Evolutionary conservation across 225 moss, liverwort and hornwort species (phyloP), one percentile per base, ranked within the genome.

Genomic region (Neckera pumila): DNA sequence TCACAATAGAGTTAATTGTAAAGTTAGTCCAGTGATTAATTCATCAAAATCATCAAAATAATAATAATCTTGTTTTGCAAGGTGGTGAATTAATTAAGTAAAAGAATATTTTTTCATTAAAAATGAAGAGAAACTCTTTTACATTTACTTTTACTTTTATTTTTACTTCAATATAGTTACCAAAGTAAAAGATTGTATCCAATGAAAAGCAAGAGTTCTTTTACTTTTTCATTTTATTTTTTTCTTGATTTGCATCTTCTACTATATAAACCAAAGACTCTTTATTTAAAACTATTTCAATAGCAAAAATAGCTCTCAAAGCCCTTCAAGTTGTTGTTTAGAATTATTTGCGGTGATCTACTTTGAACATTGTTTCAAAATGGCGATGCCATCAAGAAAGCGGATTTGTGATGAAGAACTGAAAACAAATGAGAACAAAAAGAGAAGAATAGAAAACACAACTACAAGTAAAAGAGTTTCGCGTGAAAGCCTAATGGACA

Each of bases 391-490:
- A 53, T 34, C 30, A 18, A 53, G 2, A 22, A 76, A 76, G 34
- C 14, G 5, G 3, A 9, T 22, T 76, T 0, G 9, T n/a, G 25
- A 56, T 25, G n/a, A 56, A 25, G n/a, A 10, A n/a, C 1, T 0
- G 8, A 33, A 54, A 30, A 9, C 17, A 28, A 54, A 22, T 64
- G 65, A 31, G 42, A 23, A 54, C 36, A 86, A 78, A 30, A 77
- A 34, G 14, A 77, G 15, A 77, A 54, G 9, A 36, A 14, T 34
- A 76, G 53, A 76, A 23, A 76, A 36, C 0, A 53, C 53, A 36
- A 22, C 8, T 8, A 2, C 8, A 13, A 33, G 9, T 0, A 5
- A 3, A 34, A 49, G 2, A 36, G 2, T 2, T 13, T 76, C 76
- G 21, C 4, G 1, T 1, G 15, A 76, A 76, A 34, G 63, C 14